Evolutionary conservation across 1,284 basidiomycete genomes (phyloP).

Genomic region (Fistulinella cinereoalba): DNA sequence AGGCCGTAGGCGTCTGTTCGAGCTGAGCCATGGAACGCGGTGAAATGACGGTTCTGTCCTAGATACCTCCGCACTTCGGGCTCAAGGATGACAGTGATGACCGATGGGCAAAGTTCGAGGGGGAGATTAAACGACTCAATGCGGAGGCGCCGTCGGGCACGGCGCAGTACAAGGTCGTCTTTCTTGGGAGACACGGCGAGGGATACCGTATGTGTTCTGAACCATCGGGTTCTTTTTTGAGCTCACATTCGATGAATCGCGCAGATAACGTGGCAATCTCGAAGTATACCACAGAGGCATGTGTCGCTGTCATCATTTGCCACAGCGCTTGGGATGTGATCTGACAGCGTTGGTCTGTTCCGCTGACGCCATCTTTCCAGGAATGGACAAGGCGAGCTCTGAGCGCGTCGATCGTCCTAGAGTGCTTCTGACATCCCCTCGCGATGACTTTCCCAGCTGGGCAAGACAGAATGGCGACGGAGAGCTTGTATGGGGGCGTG

Average conservation of each 20-base stretch:
- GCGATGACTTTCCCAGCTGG: constrained; percentile 46
- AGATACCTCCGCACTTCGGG: constrained; percentile 65
- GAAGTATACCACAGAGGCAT: constrained; percentile 64
- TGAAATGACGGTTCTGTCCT: not conserved
- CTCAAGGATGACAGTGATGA: constrained; percentile 52
- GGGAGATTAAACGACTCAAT: constrained; percentile 46
- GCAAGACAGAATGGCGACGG: constrained; percentile 67
- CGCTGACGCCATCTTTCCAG: constrained; percentile 16
- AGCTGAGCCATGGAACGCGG: not conserved
- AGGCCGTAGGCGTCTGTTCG: constrained; percentile 15
- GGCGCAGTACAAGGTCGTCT: constrained; percentile 57
- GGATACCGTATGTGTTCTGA: constrained; percentile 45
- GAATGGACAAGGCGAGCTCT: constrained; percentile 56
- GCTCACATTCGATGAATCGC: not conserved
- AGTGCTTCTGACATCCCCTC: not conserved
- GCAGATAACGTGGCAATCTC: constrained; percentile 71
- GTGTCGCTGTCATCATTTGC: constrained; percentile 12
- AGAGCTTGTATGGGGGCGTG: constrained; percentile 76
- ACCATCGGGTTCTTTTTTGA: not conserved
- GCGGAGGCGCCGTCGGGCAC: constrained; percentile 35
- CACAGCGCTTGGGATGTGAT: not conserved
- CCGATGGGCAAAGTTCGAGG: constrained; percentile 54
- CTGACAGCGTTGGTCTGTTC: not conserved
- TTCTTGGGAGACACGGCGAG: constrained; percentile 69
- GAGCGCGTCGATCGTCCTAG: not conserved